Conservation (phyloP, 257 asterid genomes). For the Gynochthodes officinalis region DNA sequence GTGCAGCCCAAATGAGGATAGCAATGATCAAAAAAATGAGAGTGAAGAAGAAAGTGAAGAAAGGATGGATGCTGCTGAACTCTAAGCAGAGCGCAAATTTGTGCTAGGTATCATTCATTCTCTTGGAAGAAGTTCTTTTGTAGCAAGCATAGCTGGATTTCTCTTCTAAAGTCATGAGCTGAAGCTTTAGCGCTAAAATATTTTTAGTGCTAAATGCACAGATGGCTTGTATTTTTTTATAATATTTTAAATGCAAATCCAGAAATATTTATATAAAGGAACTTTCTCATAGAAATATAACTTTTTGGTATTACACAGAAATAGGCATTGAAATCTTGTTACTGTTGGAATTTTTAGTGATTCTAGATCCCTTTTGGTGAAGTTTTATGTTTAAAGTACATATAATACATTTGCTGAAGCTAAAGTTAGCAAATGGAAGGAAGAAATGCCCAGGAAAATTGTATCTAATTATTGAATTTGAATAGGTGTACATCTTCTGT, state of each 20-base stretch:
- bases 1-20: constrained; percentile 41
- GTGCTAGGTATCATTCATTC: constrained; percentile 14
- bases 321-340: background rate
- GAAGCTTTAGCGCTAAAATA: background rate
- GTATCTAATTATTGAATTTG: background rate
- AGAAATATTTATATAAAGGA: background rate
- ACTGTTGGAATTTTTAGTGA: too few species aligned
- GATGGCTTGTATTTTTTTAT: background rate
- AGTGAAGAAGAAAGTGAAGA: constrained; percentile 54
- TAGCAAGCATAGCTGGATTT: background rate
- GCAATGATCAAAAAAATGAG: constrained; percentile 19
- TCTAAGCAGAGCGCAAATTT: constrained; percentile 29
- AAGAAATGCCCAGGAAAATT: background rate
- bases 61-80: constrained; percentile 37
- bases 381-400: background rate
- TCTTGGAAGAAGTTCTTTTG: constrained; percentile 12
- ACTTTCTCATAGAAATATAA: background rate
- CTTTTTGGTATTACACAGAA: background rate
- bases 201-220: too few species aligned
- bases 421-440: background rate
- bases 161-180: background rate
- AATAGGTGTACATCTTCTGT: background rate
- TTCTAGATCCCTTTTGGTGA: too few species aligned
- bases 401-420: background rate
- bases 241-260: background rate